Percentiles rank a stretch among this genome's conserved stretches.
These are phyloP conservation scores for Fusarium sp. DNA, from an alignment of 2,329 filamentous ascomycete species.

Conservation along the genomic window DNA sequence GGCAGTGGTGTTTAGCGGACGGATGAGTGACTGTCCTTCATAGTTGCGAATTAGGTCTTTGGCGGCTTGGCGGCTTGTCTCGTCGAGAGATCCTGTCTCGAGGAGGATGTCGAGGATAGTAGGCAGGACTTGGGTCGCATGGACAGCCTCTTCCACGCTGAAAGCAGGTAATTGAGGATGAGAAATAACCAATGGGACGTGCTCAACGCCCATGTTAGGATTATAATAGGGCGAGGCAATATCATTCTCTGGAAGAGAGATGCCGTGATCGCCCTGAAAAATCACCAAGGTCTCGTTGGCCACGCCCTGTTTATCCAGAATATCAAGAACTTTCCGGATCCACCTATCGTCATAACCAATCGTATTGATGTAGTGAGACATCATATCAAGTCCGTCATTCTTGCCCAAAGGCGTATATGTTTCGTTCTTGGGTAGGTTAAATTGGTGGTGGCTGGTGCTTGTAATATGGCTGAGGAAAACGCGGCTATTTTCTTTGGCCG, in stretches of 20 bases:
- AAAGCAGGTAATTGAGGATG: slow-evolving; percentile 50
- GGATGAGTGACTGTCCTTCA: slow-evolving; percentile 52
- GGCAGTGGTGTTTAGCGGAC: slow-evolving; percentile 30
- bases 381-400: slow-evolving; percentile 42
- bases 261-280: slow-evolving; percentile 52
- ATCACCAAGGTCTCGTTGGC: slow-evolving; percentile 53
- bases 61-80: slow-evolving; percentile 38
- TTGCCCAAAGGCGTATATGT: slow-evolving; percentile 46
- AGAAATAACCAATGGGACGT: slow-evolving; percentile 51
- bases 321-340: slow-evolving; percentile 48
- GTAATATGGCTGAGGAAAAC: slow-evolving; percentile 54
- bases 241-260: slow-evolving; percentile 52
- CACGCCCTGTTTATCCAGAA: slow-evolving; percentile 51
- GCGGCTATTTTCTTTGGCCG: slow-evolving; percentile 49
- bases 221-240: slow-evolving; percentile 52
- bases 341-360: slow-evolving; percentile 52
- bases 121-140: slow-evolving; percentile 51
- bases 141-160: slow-evolving; percentile 47
- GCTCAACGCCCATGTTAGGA: slow-evolving; percentile 49
- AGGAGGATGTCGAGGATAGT: slow-evolving; percentile 53
- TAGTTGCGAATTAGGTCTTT: slow-evolving; percentile 49
- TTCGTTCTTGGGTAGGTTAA: slow-evolving; percentile 48
- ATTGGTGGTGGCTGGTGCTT: slow-evolving; percentile 54
- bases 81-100: slow-evolving; percentile 48
- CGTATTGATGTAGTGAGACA: slow-evolving; percentile 52